Evolutionary conservation across 2,329 filamentous ascomycete genomes (phyloP), one percentile per base, ranked within the genome.

Genomic region (Magnaporthiopsis rhizophila): DNA sequence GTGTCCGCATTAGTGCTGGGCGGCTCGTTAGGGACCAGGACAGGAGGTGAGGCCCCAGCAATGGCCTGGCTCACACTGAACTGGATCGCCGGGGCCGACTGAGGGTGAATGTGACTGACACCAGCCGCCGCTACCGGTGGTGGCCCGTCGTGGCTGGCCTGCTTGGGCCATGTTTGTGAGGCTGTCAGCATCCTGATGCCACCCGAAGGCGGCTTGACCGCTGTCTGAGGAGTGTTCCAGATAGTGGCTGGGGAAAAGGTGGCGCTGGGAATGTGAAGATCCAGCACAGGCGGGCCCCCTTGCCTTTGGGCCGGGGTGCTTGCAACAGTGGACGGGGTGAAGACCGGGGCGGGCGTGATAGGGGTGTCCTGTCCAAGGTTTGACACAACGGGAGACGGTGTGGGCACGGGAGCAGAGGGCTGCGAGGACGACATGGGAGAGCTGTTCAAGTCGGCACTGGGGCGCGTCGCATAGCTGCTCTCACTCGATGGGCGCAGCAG

Each of bases 91-190:
- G 79, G 77, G 0, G 77, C 78, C 11, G 80, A 80, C 63, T 74
- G 77, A 1, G 80, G 77, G n/a, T n/a, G n/a, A n/a, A n/a, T n/a
- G 66, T 79, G 77, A 4, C 73, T 76, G 15, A 15, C 18, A 18
- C 65, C 53, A 1, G 69, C 24, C 9, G 64, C 13, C 15, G 26
- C 62, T 26, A 18, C 30, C 13, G 64, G 26, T 9, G 62, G 67
- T 64, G 28, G 73, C 70, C 18, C 69, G 64, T 70, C 64, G 6
- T 69, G 62, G 32, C 65, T 61, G 28, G 65, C 69, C 45, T 72
- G 72, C 24, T 73, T 75, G 30, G 83, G 81, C 82, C 83, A 85
- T 11, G 81, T 83, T 67, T 73, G 73, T 15, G 77, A 72, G 65
- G 74, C 77, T 7, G 71, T 70, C 56, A 77, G 68, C 26, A 71